phyloP scores from a whole-genome alignment of 2,329 filamentous ascomycete genomes.

The Colletotrichum brevisporum region DNA sequence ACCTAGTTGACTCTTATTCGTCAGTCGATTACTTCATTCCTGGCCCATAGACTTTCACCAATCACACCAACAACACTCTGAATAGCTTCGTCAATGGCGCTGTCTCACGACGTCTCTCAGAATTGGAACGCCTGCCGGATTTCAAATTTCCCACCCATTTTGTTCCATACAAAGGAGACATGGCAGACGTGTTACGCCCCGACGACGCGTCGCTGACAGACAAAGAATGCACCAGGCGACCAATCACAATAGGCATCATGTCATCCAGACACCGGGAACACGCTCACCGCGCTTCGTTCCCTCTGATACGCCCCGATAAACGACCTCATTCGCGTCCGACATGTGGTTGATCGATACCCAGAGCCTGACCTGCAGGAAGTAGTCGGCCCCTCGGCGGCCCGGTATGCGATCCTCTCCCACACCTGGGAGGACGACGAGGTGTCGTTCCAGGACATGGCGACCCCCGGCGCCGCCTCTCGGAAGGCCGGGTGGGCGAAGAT shows the following conservation, averaged over 20 bases:
- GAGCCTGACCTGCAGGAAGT: neutral
- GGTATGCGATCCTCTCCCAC: conserved; percentile 46
- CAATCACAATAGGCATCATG: neutral
- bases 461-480: neutral
- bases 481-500: conserved; percentile 36
- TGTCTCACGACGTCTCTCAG: conserved; percentile 10
- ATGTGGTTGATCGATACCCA: conserved; percentile 1
- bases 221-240: neutral
- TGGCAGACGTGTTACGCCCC: neutral
- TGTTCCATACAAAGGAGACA: neutral
- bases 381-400: neutral
- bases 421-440: conserved; percentile 46
- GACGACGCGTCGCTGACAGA: neutral
- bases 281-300: too few relatives aligned
- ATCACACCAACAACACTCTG: too few relatives aligned
- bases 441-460: conserved; percentile 37
- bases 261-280: too few relatives aligned
- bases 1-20: too few relatives aligned
- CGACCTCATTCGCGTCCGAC: too few relatives aligned
- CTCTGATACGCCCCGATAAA: neutral
- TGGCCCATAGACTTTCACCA: too few relatives aligned
- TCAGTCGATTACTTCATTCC: too few relatives aligned
- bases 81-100: too few relatives aligned
- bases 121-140: neutral
- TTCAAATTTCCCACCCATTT: neutral